Conservation (phyloP, 2,329 filamentous ascomycete genomes). For the Fusarium sp. region DNA sequence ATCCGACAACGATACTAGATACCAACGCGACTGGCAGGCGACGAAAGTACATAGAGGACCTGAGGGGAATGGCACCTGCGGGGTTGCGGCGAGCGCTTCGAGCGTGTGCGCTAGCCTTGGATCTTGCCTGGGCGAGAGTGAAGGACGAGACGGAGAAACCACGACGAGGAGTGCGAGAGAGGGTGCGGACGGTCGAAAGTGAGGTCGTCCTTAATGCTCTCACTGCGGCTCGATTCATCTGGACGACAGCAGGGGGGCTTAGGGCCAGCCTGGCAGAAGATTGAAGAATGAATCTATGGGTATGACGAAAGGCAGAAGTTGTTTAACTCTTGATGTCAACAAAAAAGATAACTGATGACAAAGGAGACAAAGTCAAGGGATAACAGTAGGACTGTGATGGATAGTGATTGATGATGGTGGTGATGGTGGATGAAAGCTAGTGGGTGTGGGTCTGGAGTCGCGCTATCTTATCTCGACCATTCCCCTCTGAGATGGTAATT, state of each 20-base stretch:
- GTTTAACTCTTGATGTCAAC: not conserved
- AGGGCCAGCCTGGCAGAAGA: slow-evolving; percentile 20
- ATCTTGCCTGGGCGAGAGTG: slow-evolving; percentile 68
- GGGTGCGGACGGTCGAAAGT: slow-evolving; percentile 70
- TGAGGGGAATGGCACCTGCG: slow-evolving; percentile 60
- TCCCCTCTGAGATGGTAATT: slow-evolving; percentile 25
- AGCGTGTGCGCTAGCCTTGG: slow-evolving; percentile 60
- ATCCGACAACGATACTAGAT: slow-evolving; percentile 75
- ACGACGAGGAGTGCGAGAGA: slow-evolving; percentile 62
- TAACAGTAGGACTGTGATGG: not conserved
- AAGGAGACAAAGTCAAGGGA: slow-evolving; percentile 12
- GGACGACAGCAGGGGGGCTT: slow-evolving; percentile 41
- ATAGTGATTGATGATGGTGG: slow-evolving; percentile 1
- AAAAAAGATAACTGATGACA: slow-evolving; percentile 6
- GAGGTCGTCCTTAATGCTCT: slow-evolving; percentile 76
- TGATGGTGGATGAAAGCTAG: slow-evolving; percentile 9
- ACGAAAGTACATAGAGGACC: slow-evolving; percentile 81
- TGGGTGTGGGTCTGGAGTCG: slow-evolving; percentile 10
- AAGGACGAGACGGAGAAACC: slow-evolving; percentile 61
- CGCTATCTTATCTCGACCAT: slow-evolving; percentile 37
- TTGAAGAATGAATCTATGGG: not conserved
- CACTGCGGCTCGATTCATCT: slow-evolving; percentile 80
- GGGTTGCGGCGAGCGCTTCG: slow-evolving; percentile 51
- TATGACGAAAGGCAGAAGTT: not conserved
- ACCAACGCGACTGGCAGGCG: slow-evolving; percentile 74